These are phyloP conservation scores for Pseudocercospora fijiensis DNA, from an alignment of 2,329 filamentous ascomycete genomes.

Conservation along the genomic window DNA sequence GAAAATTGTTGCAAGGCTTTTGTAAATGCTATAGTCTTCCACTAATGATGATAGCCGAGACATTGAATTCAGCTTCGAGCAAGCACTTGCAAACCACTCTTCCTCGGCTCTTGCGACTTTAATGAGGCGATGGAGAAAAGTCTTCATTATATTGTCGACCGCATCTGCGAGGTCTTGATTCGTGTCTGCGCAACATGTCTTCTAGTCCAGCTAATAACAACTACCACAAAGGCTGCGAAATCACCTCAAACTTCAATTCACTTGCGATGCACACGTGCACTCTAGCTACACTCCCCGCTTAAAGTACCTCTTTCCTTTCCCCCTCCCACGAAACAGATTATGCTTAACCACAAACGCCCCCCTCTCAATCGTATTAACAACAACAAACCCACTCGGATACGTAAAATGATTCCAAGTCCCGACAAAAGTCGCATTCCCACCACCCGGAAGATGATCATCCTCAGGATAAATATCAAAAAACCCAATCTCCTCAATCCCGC, in stretches of 20 bases:
- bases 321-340: slow-evolving; percentile 15
- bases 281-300: not conserved
- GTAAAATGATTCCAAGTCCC: slow-evolving; percentile 47
- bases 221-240: not conserved
- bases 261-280: not conserved
- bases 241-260: not conserved
- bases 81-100: not conserved
- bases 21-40: slow-evolving; percentile 1
- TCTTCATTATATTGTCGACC: too few relatives aligned
- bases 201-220: not conserved
- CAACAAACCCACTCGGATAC: slow-evolving; percentile 52
- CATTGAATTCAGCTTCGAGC: not conserved
- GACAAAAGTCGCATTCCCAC: slow-evolving; percentile 19
- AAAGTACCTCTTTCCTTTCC: slow-evolving; percentile 18
- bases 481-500: slow-evolving; percentile 47
- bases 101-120: not conserved
- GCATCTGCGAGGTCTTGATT: too few relatives aligned
- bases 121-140: too few relatives aligned
- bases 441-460: slow-evolving; percentile 42
- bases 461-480: slow-evolving; percentile 55
- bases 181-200: too few relatives aligned
- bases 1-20: slow-evolving; percentile 29
- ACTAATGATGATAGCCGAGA: not conserved
- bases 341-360: slow-evolving; percentile 52
- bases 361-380: slow-evolving; percentile 55